These are phyloP conservation scores for Colletotrichum graminicola DNA, from an alignment of 2,329 filamentous ascomycete genomes.

Conservation along the genomic window DNA sequence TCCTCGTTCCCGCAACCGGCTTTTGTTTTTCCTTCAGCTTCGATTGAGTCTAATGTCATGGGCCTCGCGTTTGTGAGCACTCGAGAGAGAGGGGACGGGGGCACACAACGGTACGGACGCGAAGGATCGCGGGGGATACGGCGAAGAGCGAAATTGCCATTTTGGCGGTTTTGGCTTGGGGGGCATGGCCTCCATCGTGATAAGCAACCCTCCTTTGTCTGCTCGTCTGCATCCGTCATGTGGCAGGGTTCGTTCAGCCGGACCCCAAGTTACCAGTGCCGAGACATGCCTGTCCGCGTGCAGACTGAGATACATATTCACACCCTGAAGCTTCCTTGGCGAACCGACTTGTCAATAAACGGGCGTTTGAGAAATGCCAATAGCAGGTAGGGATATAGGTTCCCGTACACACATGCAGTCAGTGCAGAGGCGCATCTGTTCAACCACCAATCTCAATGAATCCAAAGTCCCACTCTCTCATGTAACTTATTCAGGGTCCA, in stretches of 20 bases:
- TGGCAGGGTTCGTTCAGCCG: background rate
- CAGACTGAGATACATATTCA: background rate
- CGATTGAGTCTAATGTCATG: background rate
- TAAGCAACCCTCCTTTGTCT: background rate
- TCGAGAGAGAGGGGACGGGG: background rate
- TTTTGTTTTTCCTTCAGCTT: background rate
- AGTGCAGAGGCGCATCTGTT: background rate
- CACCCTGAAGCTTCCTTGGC: background rate
- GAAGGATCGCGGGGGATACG: background rate
- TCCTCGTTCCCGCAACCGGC: background rate
- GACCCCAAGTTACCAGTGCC: constrained; percentile 1
- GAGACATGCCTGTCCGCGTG: constrained; percentile 13
- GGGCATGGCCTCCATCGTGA: background rate
- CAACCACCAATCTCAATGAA: background rate
- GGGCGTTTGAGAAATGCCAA: background rate
- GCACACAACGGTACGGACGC: background rate
- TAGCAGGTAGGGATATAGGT: background rate
- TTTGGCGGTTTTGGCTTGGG: constrained; percentile 5
- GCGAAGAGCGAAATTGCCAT: background rate
- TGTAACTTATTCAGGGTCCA: constrained; percentile 7
- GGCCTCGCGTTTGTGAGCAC: background rate
- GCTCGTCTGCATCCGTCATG: constrained; percentile 9
- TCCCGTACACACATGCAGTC: fast-evolving
- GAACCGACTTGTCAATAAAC: background rate
- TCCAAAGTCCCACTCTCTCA: background rate